phyloP scores from a whole-genome alignment of 2,329 filamentous ascomycete genomes.

The Colletotrichum neosansevieriae region DNA sequence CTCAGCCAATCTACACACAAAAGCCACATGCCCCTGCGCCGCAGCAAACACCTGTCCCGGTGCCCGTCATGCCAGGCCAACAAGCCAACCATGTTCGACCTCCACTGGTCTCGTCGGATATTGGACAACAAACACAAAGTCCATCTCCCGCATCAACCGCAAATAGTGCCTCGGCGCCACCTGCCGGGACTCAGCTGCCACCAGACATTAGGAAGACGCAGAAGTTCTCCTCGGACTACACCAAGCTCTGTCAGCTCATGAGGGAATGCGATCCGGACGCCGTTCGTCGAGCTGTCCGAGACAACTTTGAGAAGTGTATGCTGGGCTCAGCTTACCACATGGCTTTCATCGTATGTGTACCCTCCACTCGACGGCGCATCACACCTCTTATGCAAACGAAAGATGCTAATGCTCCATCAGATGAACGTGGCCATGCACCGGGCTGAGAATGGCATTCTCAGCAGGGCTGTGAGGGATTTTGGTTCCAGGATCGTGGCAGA shows the following conservation, averaged over 20 bases:
- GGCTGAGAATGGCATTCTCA: constrained; percentile 52
- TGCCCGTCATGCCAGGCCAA: neutral
- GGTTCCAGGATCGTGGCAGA: constrained; percentile 57
- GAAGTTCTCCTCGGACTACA: constrained; percentile 49
- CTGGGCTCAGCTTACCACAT: constrained; percentile 65
- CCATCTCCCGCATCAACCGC: too few relatives aligned
- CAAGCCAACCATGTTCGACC: neutral
- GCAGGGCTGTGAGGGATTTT: constrained; percentile 57
- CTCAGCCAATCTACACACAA: neutral
- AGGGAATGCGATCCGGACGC: constrained; percentile 56
- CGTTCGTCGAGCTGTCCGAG: constrained; percentile 62
- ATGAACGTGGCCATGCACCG: constrained; percentile 63
- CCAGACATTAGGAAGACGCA: neutral
- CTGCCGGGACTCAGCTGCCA: neutral
- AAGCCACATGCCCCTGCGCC: neutral
- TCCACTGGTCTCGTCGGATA: neutral
- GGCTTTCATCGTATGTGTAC: constrained; percentile 62
- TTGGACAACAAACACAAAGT: neutral
- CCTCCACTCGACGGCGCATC: neutral
- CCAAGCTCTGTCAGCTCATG: constrained; percentile 54
- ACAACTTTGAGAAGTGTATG: constrained; percentile 64
- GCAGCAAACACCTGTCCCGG: neutral
- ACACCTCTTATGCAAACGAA: neutral
- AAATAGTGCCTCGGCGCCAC: neutral
- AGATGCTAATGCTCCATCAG: constrained; percentile 43